Conservation (phyloP, 2,329 filamentous ascomycete species). For the Penicillium sclerotiorum region DNA sequence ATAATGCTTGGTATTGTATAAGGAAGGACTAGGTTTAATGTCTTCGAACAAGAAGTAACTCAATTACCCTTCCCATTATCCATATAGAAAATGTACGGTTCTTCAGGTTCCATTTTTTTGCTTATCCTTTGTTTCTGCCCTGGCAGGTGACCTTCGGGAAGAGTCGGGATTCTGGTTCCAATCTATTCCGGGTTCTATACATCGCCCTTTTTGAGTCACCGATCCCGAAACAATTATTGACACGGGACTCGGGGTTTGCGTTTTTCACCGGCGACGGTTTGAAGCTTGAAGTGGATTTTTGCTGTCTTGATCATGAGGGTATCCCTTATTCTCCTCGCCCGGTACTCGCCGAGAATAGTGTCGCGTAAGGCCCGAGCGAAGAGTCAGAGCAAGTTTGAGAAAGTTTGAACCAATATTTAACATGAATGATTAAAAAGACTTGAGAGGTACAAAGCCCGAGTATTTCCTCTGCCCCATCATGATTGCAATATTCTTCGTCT, state of each 20-base stretch:
- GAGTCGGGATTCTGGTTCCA: constrained; percentile 20
- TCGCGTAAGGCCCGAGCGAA: not conserved
- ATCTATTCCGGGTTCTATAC: constrained; percentile 4
- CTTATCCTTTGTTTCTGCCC: not conserved
- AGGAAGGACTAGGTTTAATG: not conserved
- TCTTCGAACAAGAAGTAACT: constrained; percentile 29
- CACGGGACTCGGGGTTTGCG: not conserved
- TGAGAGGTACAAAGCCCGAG: too few species aligned
- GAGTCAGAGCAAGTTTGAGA: constrained; percentile 3
- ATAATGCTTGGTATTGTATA: not conserved
- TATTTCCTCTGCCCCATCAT: not conserved
- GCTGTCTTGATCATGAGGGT: not conserved
- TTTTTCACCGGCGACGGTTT: constrained; percentile 7
- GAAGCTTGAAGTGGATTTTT: not conserved
- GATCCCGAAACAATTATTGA: constrained; percentile 19
- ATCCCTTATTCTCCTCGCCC: not conserved
- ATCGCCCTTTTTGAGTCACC: constrained; percentile 9
- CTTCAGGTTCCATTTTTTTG: not conserved
- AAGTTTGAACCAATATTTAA: too few species aligned
- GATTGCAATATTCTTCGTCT: too few species aligned
- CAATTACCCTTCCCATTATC: constrained; percentile 34
- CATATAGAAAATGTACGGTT: not conserved
- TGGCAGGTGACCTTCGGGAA: constrained; percentile 32
- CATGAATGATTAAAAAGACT: too few species aligned
- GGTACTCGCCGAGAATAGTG: not conserved